These are phyloP conservation scores for Arthroderma sp. DNA, from an alignment of 2,329 filamentous ascomycete species.

Conservation along the genomic window DNA sequence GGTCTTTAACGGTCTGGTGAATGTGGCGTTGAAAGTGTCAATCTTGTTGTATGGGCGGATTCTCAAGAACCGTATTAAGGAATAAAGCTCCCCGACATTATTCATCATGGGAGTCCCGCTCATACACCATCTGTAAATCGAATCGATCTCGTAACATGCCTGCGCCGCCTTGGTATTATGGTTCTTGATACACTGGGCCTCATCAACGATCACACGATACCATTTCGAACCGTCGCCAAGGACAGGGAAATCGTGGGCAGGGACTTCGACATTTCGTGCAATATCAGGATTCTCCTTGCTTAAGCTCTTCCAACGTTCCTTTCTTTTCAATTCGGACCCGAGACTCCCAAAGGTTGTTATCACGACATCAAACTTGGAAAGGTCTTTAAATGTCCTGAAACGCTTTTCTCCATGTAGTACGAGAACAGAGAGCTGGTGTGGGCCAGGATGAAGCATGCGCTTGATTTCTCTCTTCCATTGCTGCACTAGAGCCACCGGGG, in stretches of 20 bases:
- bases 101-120: slow-evolving; percentile 89
- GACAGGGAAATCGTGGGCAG: slow-evolving; percentile 39
- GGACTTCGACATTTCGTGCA: slow-evolving; percentile 19
- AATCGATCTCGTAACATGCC: slow-evolving; percentile 45
- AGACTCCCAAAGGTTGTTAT: slow-evolving; percentile 68
- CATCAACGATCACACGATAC: slow-evolving; percentile 62
- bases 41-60: slow-evolving; percentile 61
- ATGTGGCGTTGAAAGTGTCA: slow-evolving; percentile 47
- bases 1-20: slow-evolving; percentile 40
- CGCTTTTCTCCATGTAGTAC: slow-evolving; percentile 56
- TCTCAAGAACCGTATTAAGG: slow-evolving; percentile 61
- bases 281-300: slow-evolving; percentile 33
- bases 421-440: slow-evolving; percentile 49
- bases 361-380: slow-evolving; percentile 59
- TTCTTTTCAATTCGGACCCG: slow-evolving; percentile 51
- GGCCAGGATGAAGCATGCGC: slow-evolving; percentile 47
- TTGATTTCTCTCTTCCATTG: slow-evolving; percentile 77
- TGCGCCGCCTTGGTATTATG: slow-evolving; percentile 47
- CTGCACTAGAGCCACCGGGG: slow-evolving; percentile 63
- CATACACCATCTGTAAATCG: slow-evolving; percentile 57
- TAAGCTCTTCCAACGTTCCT: slow-evolving; percentile 39
- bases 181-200: slow-evolving; percentile 74
- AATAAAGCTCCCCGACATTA: slow-evolving; percentile 61
- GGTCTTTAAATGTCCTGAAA: slow-evolving; percentile 41
- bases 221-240: slow-evolving; percentile 49